Conservation (phyloP, 441 rosid genomes). For the Manihot esculenta region DNA sequence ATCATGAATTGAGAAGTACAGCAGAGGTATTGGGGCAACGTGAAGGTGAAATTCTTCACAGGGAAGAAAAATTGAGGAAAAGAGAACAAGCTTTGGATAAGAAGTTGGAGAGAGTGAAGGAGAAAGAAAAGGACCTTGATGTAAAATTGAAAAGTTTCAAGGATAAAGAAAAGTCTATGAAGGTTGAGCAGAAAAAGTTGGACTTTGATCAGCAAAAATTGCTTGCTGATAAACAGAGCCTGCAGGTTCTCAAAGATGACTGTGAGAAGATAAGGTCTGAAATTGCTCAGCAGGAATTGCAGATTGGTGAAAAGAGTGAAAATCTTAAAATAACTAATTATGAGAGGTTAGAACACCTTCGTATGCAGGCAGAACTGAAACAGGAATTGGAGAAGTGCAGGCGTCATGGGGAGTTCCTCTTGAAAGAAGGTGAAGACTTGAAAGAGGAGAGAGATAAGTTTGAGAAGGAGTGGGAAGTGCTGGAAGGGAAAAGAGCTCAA, state of each 20-base stretch:
- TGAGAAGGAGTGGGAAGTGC: slow-evolving; percentile 74
- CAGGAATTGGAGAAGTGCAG: slow-evolving; percentile 57
- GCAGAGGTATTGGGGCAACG: slow-evolving; percentile 41
- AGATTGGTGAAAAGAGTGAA: slow-evolving; percentile 56
- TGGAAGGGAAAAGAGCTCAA: slow-evolving; percentile 69
- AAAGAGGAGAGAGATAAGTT: slow-evolving; percentile 66
- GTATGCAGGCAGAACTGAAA: slow-evolving; percentile 63
- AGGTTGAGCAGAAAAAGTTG: slow-evolving; percentile 58
- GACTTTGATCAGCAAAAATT: slow-evolving; percentile 55
- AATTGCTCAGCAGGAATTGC: slow-evolving; percentile 55
- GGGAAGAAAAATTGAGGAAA: slow-evolving; percentile 60
- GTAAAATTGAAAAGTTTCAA: slow-evolving; percentile 49
- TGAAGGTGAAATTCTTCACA: slow-evolving; percentile 50
- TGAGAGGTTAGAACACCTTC: slow-evolving; percentile 68
- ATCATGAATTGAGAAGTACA: slow-evolving; percentile 56
- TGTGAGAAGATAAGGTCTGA: slow-evolving; percentile 62
- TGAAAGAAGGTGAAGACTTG: slow-evolving; percentile 65
- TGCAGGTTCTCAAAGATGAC: slow-evolving; percentile 55
- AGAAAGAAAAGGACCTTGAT: slow-evolving; percentile 70
- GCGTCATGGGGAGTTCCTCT: slow-evolving; percentile 54
- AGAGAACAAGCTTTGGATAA: slow-evolving; percentile 54
- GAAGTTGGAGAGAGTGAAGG: slow-evolving; percentile 58
- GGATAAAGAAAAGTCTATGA: slow-evolving; percentile 56
- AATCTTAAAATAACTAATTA: slow-evolving; percentile 49
- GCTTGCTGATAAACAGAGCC: slow-evolving; percentile 48